Base-by-base conservation (phyloP, 805 yeast genomes). In the Yarrowia sp. region DNA sequence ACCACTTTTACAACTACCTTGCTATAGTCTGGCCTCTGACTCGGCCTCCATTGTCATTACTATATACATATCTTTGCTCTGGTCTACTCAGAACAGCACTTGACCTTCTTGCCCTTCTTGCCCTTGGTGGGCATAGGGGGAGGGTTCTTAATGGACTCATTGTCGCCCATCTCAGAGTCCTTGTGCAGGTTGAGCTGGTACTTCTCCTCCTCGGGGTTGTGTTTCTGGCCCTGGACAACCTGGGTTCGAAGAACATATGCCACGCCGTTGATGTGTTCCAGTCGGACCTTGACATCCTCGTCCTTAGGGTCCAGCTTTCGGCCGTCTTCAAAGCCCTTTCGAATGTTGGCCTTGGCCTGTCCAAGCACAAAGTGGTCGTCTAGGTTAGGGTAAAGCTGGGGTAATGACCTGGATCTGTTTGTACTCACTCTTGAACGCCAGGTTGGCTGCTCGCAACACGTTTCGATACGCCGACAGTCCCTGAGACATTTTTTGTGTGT, bases 131-230 rank as follows among this genome's bases (percentile, higher is more conserved):
- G 65, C 65, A 59, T 59, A 16, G 67, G 67, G 12, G 67, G 22
- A 40, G 67, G 67, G 71, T 80, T 84, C 76, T 89, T 90, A 72
- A 91, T 84, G 56, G 87, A 83, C 43, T 92, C 97, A 77, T 94
- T 94, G 75, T 92, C 97, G 19, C 98, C 98, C 66, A 94, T 81
- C 78, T 94, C 98, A 0, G 96, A 90, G 59, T 89, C 86, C 61
- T 85, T 79, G 75, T 92, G 97, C 72, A 94, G 87, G 72, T 89
- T 89, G 74, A 94, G 82, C 64, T 79, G 78, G 76, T 67, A 72
- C 32, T 67, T 63, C 10, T 71, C 73, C n/a, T 74, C 76, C 41
- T 75, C 77, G 10, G 71, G 72, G 56, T 70, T 73, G 15, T 75
- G 72, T 48, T 73, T 72, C 12, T 70, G 81, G 8, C 97, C 98